Base-by-base conservation (phyloP, 495 filamentous ascomycete genomes). In the Geoglossum glabrum region DNA sequence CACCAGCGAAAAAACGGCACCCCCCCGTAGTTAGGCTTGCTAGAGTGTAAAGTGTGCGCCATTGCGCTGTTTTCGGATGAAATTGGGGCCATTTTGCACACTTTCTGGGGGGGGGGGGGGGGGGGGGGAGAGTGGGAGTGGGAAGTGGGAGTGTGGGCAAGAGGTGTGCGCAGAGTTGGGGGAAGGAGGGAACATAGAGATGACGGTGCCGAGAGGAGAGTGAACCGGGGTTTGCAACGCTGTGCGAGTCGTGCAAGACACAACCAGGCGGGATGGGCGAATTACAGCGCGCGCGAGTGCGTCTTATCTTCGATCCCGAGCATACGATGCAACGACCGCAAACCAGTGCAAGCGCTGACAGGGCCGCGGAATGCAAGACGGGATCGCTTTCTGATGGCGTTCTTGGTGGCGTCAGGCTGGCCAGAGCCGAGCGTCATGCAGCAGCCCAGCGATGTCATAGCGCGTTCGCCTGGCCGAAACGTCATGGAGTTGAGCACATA, bases 371-470 rank as follows among this genome's bases (percentile, higher is more conserved):
- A 9, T 25, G 21, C 17, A 50, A 50, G 46, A 50, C 46, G 46
- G 46, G 46, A 50, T 50, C 46, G 46, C 46, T 50, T 25, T 50
- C 46, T 50, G 43, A 50, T 50, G 46, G 46, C 46, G 46, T 50
- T 50, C 46, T 40, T 40, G 36, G 36, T 40, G 36, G 36, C 36
- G 36, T 40, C 13, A 40, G 36, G 36, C 36, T 40, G 36, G 36
- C 5, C 46, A 25, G 21, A 50, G 19, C 21, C 46, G 46, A 50
- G 46, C 46, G 46, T 50, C 46, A 50, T 50, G 46, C 46, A 50
- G 46, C 46, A 50, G 46, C 46, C 46, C 21, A 50, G 23, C 46
- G 46, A 50, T 50, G 46, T 50, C 46, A 50, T 50, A 21, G 46
- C 46, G 46, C 46, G 7, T 50, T 50, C 21, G 46, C 46, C 46